phyloP scores from a whole-genome alignment of 352 stramenopile genomes.

The Pythium sp. region DNA sequence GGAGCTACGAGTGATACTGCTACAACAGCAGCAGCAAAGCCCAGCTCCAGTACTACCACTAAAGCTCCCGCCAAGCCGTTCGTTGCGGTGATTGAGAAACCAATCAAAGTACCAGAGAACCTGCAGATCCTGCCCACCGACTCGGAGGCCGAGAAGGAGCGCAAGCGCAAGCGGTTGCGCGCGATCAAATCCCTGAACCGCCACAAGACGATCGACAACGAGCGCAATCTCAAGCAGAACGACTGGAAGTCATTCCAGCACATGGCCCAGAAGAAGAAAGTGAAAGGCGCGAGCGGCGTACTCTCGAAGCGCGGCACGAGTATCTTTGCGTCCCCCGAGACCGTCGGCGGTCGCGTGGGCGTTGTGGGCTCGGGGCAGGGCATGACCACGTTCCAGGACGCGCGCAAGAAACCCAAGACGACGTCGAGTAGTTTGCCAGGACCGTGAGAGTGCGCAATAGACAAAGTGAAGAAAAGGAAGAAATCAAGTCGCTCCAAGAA shows the following conservation, averaged over 20 bases:
- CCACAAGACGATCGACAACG: slow-evolving; percentile 84
- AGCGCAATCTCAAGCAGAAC: slow-evolving; percentile 80
- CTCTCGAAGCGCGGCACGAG: slow-evolving; percentile 78
- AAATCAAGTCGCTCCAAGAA: not conserved
- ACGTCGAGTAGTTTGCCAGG: not conserved
- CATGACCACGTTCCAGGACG: slow-evolving; percentile 80
- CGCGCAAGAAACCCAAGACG: slow-evolving; percentile 68
- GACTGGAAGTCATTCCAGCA: slow-evolving; percentile 86
- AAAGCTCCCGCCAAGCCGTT: slow-evolving; percentile 23
- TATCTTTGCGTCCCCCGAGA: slow-evolving; percentile 89
- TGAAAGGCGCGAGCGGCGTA: slow-evolving; percentile 64
- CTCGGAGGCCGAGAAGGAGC: slow-evolving; percentile 81
- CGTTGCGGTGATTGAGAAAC: slow-evolving; percentile 56
- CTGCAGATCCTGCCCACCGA: slow-evolving; percentile 81
- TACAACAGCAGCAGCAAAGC: not conserved
- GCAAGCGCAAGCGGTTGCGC: slow-evolving; percentile 79
- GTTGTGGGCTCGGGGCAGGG: slow-evolving; percentile 86
- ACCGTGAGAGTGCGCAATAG: not conserved
- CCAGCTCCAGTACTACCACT: not conserved
- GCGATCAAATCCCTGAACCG: slow-evolving; percentile 87
- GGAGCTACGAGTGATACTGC: not conserved
- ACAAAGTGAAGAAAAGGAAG: not conserved
- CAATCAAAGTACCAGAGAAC: slow-evolving; percentile 86
- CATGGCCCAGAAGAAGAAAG: slow-evolving; percentile 75
- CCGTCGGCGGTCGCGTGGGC: slow-evolving; percentile 77